phyloP scores from a whole-genome alignment of 805 yeast species.

The Candida odintsovae region DNA sequence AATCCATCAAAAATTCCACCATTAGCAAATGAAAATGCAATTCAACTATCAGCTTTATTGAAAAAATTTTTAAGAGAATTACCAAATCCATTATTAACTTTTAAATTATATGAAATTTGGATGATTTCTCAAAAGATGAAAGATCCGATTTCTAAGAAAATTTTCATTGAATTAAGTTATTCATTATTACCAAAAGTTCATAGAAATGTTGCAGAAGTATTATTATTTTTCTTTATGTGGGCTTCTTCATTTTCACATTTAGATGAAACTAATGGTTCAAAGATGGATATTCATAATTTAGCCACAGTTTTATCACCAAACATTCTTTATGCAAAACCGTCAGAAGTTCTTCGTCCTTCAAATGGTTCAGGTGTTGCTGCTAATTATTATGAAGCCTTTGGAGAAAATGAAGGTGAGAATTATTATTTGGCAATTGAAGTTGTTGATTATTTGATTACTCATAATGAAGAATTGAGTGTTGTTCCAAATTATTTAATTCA shows the following conservation, averaged over 20 bases:
- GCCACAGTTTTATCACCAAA: conserved; percentile 97
- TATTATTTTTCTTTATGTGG: conserved; percentile 86
- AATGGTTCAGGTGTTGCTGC: conserved; percentile 18
- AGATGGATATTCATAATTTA: conserved; percentile 92
- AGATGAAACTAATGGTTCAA: conserved; percentile 86
- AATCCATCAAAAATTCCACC: conserved; percentile 69
- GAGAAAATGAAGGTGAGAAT: conserved; percentile 51
- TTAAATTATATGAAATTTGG: conserved; percentile 72
- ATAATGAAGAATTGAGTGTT: conserved; percentile 70
- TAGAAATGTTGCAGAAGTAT: conserved; percentile 81
- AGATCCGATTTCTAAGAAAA: conserved; percentile 39
- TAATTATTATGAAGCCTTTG: conserved; percentile 32
- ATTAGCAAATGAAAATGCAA: conserved; percentile 70
- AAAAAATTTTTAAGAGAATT: conserved; percentile 88
- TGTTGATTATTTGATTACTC: conserved; percentile 73
- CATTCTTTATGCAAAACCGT: conserved; percentile 58
- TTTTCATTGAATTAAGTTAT: conserved; percentile 58
- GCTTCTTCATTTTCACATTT: conserved; percentile 91
- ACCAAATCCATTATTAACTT: conserved; percentile 86
- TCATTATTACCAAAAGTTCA: conserved; percentile 76
- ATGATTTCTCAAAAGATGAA: conserved; percentile 55
- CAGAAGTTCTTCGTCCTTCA: conserved; percentile 24
- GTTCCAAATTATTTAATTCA: conserved; percentile 57
- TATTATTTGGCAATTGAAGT: conserved; percentile 91
- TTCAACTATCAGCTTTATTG: conserved; percentile 88